Percentiles rank a stretch among this genome's conserved stretches.
Conservation (phyloP, 108 stramenopile genomes). For the Skeletonema potamos region DNA sequence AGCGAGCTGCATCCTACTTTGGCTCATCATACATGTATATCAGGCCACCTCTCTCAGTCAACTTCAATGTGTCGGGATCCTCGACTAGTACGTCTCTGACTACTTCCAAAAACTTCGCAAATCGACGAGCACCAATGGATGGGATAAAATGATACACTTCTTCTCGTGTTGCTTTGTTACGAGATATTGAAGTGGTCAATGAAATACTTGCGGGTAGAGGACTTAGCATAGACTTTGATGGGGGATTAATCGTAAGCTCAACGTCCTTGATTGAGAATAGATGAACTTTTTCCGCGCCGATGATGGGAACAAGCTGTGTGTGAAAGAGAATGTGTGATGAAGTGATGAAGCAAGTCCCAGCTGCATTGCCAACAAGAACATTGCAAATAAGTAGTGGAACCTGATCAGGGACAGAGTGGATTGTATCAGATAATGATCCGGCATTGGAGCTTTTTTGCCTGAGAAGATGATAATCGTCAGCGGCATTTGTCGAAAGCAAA, state of each 20-base stretch:
- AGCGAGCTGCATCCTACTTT: neutral
- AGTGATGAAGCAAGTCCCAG: conserved; percentile 76
- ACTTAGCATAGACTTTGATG: conserved; percentile 60
- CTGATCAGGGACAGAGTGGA: conserved; percentile 38
- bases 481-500: conserved; percentile 51
- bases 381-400: conserved; percentile 74
- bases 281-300: conserved; percentile 56
- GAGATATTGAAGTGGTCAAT: conserved; percentile 38
- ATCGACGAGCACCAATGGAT: conserved; percentile 61
- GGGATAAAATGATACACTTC: conserved; percentile 75
- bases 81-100: conserved; percentile 53
- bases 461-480: conserved; percentile 55
- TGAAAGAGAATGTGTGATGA: conserved; percentile 65
- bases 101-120: conserved; percentile 73
- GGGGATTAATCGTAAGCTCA: conserved; percentile 62
- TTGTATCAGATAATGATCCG: conserved; percentile 38
- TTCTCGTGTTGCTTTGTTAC: conserved; percentile 33
- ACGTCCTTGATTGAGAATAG: conserved; percentile 61
- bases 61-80: conserved; percentile 50
- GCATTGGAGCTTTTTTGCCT: conserved; percentile 43
- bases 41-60: conserved; percentile 8
- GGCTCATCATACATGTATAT: neutral
- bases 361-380: conserved; percentile 64
- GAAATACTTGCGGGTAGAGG: conserved; percentile 71
- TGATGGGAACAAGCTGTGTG: conserved; percentile 67